Percentiles rank a stretch among this genome's conserved stretches.
These are phyloP conservation scores for Fonsecaea nubica DNA, from an alignment of 2,329 filamentous ascomycete species.

Conservation along the genomic window DNA sequence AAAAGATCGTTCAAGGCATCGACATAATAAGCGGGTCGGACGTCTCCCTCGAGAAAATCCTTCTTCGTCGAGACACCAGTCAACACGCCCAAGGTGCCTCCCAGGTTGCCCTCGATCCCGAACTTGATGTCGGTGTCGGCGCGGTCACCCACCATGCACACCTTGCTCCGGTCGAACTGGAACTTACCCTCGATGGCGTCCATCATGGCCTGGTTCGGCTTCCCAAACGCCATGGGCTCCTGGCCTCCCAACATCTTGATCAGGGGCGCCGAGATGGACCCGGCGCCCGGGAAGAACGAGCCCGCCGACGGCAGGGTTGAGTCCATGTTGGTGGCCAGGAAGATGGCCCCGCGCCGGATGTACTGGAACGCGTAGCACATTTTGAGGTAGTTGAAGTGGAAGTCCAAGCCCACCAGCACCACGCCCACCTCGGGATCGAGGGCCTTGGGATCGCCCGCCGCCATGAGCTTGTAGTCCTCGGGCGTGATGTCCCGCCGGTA, in stretches of 20 bases:
- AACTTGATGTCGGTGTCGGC: constrained; percentile 97
- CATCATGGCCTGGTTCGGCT: constrained; percentile 99
- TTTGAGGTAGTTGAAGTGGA: constrained; percentile 95
- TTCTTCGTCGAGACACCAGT: constrained; percentile 86
- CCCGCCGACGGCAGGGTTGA: constrained; percentile 83
- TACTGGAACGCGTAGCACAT: constrained; percentile 85
- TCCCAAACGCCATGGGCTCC: constrained; percentile 80
- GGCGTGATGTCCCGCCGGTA: constrained; percentile 78
- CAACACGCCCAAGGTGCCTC: constrained; percentile 87
- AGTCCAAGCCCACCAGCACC: constrained; percentile 89
- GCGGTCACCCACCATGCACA: constrained; percentile 96
- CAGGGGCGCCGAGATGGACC: constrained; percentile 78
- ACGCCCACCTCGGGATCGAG: constrained; percentile 89
- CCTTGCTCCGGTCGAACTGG: constrained; percentile 77
- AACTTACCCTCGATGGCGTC: constrained; percentile 97
- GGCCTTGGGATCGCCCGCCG: constrained; percentile 69
- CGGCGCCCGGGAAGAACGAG: constrained; percentile 88
- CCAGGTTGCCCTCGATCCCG: constrained; percentile 86
- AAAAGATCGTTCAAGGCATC: constrained; percentile 81
- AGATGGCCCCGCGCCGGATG: constrained; percentile 76
- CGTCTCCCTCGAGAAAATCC: constrained; percentile 76
- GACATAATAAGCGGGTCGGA: constrained; percentile 81
- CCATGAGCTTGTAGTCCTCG: constrained; percentile 79
- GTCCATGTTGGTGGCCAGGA: constrained; percentile 92
- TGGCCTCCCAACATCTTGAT: constrained; percentile 69